Evolutionary conservation across 2,329 filamentous ascomycete genomes (phyloP).

Genomic region (Alternaria sp.): DNA sequence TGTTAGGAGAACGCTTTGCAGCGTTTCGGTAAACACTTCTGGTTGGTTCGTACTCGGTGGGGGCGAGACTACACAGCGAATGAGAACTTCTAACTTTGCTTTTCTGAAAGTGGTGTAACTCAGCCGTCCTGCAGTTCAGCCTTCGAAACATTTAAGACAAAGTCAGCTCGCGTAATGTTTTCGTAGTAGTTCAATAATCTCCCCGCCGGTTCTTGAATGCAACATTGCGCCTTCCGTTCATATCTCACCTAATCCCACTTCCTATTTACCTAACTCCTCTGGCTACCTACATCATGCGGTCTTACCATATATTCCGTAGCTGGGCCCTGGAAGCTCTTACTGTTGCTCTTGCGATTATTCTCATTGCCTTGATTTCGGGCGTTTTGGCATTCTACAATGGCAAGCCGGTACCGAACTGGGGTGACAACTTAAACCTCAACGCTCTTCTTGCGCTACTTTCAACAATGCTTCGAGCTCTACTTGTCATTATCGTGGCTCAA

Average conservation of each 20-base stretch:
- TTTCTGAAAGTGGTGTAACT: background rate
- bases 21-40: background rate
- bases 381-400: background rate
- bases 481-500: background rate
- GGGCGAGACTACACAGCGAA: background rate
- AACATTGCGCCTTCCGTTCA: too few species aligned
- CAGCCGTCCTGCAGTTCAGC: background rate
- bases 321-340: background rate
- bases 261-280: background rate
- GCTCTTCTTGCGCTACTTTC: conserved; percentile 1
- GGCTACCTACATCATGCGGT: background rate
- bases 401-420: conserved; percentile 2
- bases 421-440: background rate
- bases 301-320: background rate
- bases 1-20: background rate
- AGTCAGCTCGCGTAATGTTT: too few species aligned
- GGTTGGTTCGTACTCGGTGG: background rate
- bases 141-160: too few species aligned
- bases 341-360: background rate
- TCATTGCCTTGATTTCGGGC: background rate
- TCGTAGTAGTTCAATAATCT: background rate
- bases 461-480: background rate
- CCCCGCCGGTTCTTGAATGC: background rate
- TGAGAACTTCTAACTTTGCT: background rate
- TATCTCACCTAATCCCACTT: too few species aligned